These are phyloP conservation scores for Gigaspora rosea DNA, from an alignment of 192 early-diverging fungal species.

Conservation along the genomic window DNA sequence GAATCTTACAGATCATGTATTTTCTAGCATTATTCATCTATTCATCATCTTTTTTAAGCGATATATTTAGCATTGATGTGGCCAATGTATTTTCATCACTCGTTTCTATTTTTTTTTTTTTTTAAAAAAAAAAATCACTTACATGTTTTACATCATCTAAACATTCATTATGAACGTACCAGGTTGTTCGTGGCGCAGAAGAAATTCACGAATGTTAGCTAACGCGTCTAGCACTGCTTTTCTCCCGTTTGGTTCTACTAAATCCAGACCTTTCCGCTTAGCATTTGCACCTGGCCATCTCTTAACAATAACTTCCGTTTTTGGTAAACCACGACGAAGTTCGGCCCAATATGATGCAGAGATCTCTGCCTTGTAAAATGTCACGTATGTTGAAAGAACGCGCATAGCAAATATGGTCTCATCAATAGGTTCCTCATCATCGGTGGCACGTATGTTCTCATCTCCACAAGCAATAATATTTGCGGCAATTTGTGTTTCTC, in stretches of 20 bases:
- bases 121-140: too few species aligned
- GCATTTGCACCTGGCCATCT: conserved; percentile 9
- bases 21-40: too few species aligned
- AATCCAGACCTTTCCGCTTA: neutral
- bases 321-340: conserved; percentile 4
- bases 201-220: neutral
- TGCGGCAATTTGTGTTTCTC: conserved; percentile 3
- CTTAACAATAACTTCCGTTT: neutral
- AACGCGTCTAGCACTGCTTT: neutral
- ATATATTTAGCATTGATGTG: too few species aligned
- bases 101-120: too few species aligned
- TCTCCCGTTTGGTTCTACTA: conserved; percentile 7
- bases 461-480: conserved; percentile 10
- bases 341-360: conserved; percentile 1
- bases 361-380: conserved; percentile 9
- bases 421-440: neutral
- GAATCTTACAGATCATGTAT: too few species aligned
- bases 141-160: too few species aligned
- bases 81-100: too few species aligned
- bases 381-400: neutral
- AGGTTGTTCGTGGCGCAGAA: neutral
- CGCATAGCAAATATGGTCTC: conserved; percentile 12
- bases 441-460: neutral
- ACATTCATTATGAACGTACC: neutral
- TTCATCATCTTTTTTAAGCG: too few species aligned